Conservation (phyloP, 495 filamentous ascomycete species). For the Neurospora sp. region DNA sequence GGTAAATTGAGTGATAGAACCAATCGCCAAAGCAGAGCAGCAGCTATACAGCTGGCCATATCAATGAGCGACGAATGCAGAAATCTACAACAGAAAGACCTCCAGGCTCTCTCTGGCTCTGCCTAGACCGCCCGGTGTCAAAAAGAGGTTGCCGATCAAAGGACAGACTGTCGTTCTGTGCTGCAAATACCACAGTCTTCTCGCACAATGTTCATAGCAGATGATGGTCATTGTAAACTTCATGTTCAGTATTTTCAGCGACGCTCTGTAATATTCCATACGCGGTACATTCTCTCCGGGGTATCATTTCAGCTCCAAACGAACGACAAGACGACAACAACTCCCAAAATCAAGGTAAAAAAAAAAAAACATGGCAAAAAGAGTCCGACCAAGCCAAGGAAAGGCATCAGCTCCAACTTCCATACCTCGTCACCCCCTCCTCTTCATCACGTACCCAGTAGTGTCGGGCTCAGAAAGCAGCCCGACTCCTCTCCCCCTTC, state of each 20-base stretch:
- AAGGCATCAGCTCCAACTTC: background rate
- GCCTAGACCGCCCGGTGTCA: too few relatives aligned
- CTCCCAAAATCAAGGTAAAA: background rate
- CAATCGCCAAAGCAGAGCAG: too few relatives aligned
- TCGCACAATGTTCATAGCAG: too few relatives aligned
- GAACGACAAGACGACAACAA: background rate
- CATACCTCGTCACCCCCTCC: background rate
- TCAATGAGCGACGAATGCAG: too few relatives aligned
- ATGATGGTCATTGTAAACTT: background rate
- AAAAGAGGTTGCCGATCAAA: too few relatives aligned
- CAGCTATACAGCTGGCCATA: too few relatives aligned
- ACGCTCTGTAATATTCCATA: background rate
- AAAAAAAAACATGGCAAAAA: background rate
- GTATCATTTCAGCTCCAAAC: background rate
- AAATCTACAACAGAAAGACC: too few relatives aligned
- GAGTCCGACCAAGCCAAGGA: background rate
- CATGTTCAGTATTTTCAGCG: background rate
- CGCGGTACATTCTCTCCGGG: background rate
- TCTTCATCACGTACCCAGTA: background rate
- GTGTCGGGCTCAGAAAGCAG: conserved; percentile 13
- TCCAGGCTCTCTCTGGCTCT: too few relatives aligned
- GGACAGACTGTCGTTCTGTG: too few relatives aligned
- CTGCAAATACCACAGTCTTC: too few relatives aligned
- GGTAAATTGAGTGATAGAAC: too few relatives aligned
- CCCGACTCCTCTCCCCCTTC: conserved; percentile 21